Evolutionary conservation across 2,329 filamentous ascomycete species (phyloP), one percentile per base, ranked within the genome.

Genomic region (Fusarium fujikuroi): DNA sequence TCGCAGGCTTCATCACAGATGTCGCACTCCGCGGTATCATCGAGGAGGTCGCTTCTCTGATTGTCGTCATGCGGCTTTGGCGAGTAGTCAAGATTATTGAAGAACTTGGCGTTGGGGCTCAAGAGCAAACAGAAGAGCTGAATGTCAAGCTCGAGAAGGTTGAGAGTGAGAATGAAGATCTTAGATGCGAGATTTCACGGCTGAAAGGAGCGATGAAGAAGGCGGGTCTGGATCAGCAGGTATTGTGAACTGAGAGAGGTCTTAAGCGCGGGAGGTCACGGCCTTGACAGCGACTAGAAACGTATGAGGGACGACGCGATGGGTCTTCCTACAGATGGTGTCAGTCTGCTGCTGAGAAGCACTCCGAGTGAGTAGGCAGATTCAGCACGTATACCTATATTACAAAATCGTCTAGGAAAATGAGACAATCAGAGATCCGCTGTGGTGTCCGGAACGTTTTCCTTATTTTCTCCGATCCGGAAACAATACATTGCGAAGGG

Each of bases 31-130:
- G 66, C 0, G 64, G 64, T 4, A 63, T 69, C 1, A 37, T 69
- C 3, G 58, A 69, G 40, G 64, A 69, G 18, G 58, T 69, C 3
- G 66, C 66, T 3, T 69, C 64, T 23, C 36, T 69, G 1, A 69
- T 69, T 7, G 66, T 69, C 9, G 64, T 63, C 2, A 69, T 69
- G 66, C 49, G 66, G 21, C 39, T 69, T 5, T 69, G 66, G 66
- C 46, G 66, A 34, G 66, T 69, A 0, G 39, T 69, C 1, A 69
- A 69, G 25, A 69, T 69, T 6, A 69, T 69, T 2, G 64, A 69
- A n/a, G 64, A 69, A 9, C 43, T 69, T 2, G 50, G 66, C 0
- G 39, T 69, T 32, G 64, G 64, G 0, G 64, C 66, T 3, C 50
- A 69, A 3, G 66, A 69, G 5, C 39, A 64, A 28, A 69, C 65